These are phyloP conservation scores for Epichloe scottii DNA, from an alignment of 2,329 filamentous ascomycete genomes.

Conservation along the genomic window DNA sequence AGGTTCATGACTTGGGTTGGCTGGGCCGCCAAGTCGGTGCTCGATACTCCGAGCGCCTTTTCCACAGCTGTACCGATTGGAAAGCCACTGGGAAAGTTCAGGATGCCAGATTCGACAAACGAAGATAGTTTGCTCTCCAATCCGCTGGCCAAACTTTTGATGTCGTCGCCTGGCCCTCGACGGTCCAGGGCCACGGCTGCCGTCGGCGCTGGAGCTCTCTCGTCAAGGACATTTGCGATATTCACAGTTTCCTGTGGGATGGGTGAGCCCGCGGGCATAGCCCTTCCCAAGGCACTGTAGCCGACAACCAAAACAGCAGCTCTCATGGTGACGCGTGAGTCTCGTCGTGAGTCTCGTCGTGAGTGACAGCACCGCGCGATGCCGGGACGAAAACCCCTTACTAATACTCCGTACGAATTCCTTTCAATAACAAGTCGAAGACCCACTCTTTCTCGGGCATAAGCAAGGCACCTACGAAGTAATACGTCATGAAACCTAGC, in stretches of 20 bases:
- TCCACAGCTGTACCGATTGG: conserved; percentile 49
- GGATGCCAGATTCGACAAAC: conserved; percentile 50
- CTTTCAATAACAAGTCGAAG: too few relatives aligned
- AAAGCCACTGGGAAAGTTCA: conserved; percentile 55
- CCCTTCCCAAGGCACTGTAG: background rate
- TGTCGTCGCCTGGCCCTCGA: conserved; percentile 25
- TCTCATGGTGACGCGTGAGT: background rate
- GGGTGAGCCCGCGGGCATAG: background rate
- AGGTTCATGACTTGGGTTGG: conserved; percentile 62
- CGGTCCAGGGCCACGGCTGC: conserved; percentile 12
- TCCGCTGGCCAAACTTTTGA: conserved; percentile 36
- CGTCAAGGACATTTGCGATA: conserved; percentile 2
- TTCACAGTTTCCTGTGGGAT: background rate
- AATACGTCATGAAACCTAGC: background rate
- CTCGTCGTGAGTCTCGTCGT: too few relatives aligned
- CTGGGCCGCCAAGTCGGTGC: conserved; percentile 43
- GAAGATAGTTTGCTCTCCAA: conserved; percentile 45
- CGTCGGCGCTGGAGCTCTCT: conserved; percentile 15
- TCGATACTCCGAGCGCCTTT: conserved; percentile 47
- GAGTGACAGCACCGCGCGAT: background rate
- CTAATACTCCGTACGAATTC: too few relatives aligned
- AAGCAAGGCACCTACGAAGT: background rate
- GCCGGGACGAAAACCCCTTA: too few relatives aligned
- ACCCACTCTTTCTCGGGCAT: too few relatives aligned
- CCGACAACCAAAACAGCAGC: conserved; percentile 1